Base-by-base conservation (phyloP, 495 filamentous ascomycete genomes). In the Staphylotrichum tortipilum region DNA sequence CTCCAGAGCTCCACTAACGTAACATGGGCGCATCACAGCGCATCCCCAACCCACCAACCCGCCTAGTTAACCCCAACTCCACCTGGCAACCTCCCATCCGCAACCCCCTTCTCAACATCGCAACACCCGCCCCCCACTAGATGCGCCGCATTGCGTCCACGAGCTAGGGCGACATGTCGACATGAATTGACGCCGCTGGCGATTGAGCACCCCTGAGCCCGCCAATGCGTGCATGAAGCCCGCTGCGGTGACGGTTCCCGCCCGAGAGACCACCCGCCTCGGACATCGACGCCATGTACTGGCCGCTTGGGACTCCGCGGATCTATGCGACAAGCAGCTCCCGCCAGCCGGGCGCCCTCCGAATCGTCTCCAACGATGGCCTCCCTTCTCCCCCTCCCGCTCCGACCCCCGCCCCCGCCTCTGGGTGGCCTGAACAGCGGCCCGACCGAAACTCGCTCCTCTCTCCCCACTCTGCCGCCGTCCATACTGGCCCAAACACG, bases 251-350 rank as follows among this genome's bases (percentile, higher is more conserved):
- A 60, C 39, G 58, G 48, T 31, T 35, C 52, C 49, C 54, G 55
- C 57, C 55, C 51, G 53, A 47, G 40, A 44, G n/a, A n/a, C n/a
- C n/a, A n/a, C n/a, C n/a, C n/a, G n/a, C n/a, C n/a, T n/a, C n/a
- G n/a, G n/a, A n/a, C n/a, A n/a, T n/a, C 46, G 38, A 61, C n/a
- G 58, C 78, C 77, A 96, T 96, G 90, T 96, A 96, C 77, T 96
- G 91, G 91, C 91, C 91, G 59, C 77, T 92, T 70, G 89, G 88
- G 66, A 86, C 89, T 53, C 89, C 90, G 52, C 77, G 82, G 68
- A 84, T 94, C 61, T 94, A 91, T 77, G 85, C 86, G 66, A 84
- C 84, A 48, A 73, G 61, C 66, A 76, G 60, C 53, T 66, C 61
- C 68, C 83, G 78, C 68, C 72, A 76, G 56, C 74, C 76, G 41